Evolutionary conservation across 441 rosid species (phyloP).

Genomic region (Erysimum pusillum): DNA sequence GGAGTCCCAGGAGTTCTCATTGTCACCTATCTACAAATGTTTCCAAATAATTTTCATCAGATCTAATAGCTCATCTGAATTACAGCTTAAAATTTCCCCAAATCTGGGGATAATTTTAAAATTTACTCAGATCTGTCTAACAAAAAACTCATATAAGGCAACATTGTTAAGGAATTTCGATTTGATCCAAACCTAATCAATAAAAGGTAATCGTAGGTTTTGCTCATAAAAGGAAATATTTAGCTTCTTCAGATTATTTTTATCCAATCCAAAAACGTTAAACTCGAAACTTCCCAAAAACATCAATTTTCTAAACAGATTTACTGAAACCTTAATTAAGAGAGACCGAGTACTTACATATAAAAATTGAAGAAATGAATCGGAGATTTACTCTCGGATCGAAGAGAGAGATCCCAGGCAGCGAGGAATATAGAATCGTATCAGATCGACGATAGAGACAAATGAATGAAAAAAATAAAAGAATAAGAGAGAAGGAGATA

Average conservation of each 20-base stretch:
- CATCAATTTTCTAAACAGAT: background rate
- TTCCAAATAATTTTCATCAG: slow-evolving; percentile 1
- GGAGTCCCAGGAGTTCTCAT: slow-evolving; percentile 91
- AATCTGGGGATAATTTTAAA: background rate
- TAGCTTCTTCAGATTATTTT: slow-evolving; percentile 1
- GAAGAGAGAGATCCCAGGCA: slow-evolving; percentile 12
- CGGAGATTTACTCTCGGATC: slow-evolving; percentile 23
- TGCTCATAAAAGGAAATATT: slow-evolving; percentile 22
- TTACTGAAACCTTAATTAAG: background rate
- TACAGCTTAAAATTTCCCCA: background rate
- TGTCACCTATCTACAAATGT: slow-evolving; percentile 47
- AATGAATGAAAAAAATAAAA: slow-evolving; percentile 23
- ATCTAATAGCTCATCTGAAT: background rate
- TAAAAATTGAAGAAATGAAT: slow-evolving; percentile 5
- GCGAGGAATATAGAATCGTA: slow-evolving; percentile 4
- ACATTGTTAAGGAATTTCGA: background rate
- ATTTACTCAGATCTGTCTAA: slow-evolving; percentile 25
- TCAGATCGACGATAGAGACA: slow-evolving; percentile 16
- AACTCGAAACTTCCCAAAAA: slow-evolving; percentile 7
- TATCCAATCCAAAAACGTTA: background rate
- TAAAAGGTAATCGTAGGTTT: slow-evolving; percentile 31
- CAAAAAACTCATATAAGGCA: slow-evolving; percentile 5
- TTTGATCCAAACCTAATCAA: background rate
- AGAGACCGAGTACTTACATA: slow-evolving; percentile 35
- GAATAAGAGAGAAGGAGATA: slow-evolving; percentile 27